Evolutionary conservation across 2,329 filamentous ascomycete genomes (phyloP), one percentile per base, ranked within the genome.

Genomic region (Teratosphaeria gauchensis): DNA sequence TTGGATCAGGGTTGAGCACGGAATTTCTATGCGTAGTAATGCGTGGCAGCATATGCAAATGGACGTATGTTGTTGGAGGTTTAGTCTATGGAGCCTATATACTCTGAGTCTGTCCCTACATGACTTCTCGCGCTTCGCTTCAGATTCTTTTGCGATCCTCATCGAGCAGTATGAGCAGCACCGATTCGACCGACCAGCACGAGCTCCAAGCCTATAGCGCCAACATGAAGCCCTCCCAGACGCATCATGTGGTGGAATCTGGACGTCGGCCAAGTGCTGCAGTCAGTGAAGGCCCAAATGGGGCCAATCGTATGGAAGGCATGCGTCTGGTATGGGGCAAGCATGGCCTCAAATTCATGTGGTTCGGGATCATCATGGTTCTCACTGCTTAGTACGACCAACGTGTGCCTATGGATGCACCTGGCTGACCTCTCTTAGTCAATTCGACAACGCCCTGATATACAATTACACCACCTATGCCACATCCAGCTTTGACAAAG

Each of bases 381-480:
- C 53, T 54, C 53, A 54, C 30, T 21, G 31, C 30, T 28, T 54
- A 54, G 53, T 54, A 54, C n/a, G 19, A 28, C 30, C 19, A 14
- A 14, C 14, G 31, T 32, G 2, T 11, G 12, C 28, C 11, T 42
- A 2, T 16, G 35, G 11, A n/a, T n/a, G 12, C 8, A 32, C 9
- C 24, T 28, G 21, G 31, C 30, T 54, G 31, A 54, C 31, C 6
- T 28, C n/a, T 32, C 9, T 3, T 19, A 74, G 71, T 66, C 68
- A 73, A 63, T 62, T 74, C 28, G 72, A 75, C 63, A 72, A 74
- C 56, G 66, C 69, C 1, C 73, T 72, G 3, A 65, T 74, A 16
- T 69, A 69, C 51, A 73, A 69, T 7, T 76, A 76, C 61, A 69
- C 70, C 51, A 72, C 71, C 61, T 76, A 76, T 59, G 73, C 74